Percentiles rank a stretch among this genome's conserved stretches.
Conservation (phyloP, 495 filamentous ascomycete genomes). For the Chlorociboria aeruginascens region DNA sequence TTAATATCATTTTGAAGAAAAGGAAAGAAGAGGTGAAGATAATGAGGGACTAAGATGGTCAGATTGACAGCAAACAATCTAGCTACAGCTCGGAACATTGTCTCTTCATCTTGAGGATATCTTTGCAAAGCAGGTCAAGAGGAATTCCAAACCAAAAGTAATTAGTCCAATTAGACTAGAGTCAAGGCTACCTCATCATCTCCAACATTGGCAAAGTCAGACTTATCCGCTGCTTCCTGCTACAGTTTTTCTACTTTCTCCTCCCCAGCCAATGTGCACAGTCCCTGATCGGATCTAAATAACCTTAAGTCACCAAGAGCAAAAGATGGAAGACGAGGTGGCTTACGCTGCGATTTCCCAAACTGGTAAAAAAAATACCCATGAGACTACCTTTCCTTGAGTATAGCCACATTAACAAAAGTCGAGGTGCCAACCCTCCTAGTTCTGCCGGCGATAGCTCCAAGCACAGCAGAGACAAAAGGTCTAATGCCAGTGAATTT, state of each 20-base stretch:
- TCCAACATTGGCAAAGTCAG: constrained; percentile 25
- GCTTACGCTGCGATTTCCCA: constrained; percentile 32
- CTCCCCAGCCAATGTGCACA: constrained; percentile 27
- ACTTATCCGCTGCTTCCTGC: constrained; percentile 32
- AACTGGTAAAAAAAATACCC: constrained; percentile 30
- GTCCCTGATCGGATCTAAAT: constrained; percentile 1
- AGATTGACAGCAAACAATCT: too few relatives aligned
- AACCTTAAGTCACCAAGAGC: neutral
- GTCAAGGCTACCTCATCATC: too few relatives aligned
- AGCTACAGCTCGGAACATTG: too few relatives aligned
- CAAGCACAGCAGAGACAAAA: constrained; percentile 14
- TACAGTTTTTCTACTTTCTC: constrained; percentile 25
- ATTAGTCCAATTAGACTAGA: too few relatives aligned
- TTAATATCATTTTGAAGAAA: too few relatives aligned
- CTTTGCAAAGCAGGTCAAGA: too few relatives aligned
- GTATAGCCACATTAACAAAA: constrained; percentile 28
- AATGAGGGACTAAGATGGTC: too few relatives aligned
- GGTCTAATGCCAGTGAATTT: constrained; percentile 18
- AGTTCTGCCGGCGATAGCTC: constrained; percentile 18
- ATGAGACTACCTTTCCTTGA: constrained; percentile 33
- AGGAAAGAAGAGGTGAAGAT: too few relatives aligned
- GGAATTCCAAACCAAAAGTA: too few relatives aligned
- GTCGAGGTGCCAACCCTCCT: constrained; percentile 24
- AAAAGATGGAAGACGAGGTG: neutral
- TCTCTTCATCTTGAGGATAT: too few relatives aligned